Evolutionary conservation across 2,329 filamentous ascomycete species (phyloP), one percentile per base, ranked within the genome.

Genomic region (Colletotrichum tofieldiae): DNA sequence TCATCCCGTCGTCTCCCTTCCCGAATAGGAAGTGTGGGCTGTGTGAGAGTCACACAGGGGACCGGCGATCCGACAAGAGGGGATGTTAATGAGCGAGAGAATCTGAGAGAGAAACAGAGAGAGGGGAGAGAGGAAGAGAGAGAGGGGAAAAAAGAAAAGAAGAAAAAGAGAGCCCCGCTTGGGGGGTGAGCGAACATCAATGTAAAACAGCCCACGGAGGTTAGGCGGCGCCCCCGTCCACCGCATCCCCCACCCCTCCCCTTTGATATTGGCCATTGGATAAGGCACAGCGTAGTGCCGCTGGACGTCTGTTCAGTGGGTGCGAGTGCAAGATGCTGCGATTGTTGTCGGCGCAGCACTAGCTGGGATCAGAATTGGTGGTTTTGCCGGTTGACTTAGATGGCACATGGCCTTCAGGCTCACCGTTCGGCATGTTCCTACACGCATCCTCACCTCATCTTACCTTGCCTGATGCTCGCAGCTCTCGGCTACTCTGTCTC

Each of bases 151-250:
- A 37, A 52, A 23, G 18, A 26, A 63, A 26, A 26, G 3, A 3
- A 32, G 3, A 54, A 37, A 52, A 23, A n/a, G 37, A 63, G 51
- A n/a, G 37, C 32, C 41, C 61, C 70, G 56, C 74, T 59, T 39
- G 56, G 49, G 64, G 65, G 64, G 63, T 59, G 54, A 52, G 56
- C 55, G 54, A 66, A 77, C 76, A 78, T 81, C 77, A 81, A 81
- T 79, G 77, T 80, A 80, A 81, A 81, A 81, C 79, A 80, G 64
- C 72, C 78, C 79, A 80, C 76, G 77, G 78, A 79, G 77, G 76
- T 75, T 76, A 72, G 76, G 75, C 75, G 72, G 74, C 71, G 74
- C 73, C 69, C 63, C 69, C 60, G 69, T 64, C 37, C 37, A 58
- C 55, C 74, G 71, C 37, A 69, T 58, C 39, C 51, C 58, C 52